These are phyloP conservation scores for Vitellaria paradoxa DNA, from an alignment of 179 eudicot genomes.

Conservation along the genomic window DNA sequence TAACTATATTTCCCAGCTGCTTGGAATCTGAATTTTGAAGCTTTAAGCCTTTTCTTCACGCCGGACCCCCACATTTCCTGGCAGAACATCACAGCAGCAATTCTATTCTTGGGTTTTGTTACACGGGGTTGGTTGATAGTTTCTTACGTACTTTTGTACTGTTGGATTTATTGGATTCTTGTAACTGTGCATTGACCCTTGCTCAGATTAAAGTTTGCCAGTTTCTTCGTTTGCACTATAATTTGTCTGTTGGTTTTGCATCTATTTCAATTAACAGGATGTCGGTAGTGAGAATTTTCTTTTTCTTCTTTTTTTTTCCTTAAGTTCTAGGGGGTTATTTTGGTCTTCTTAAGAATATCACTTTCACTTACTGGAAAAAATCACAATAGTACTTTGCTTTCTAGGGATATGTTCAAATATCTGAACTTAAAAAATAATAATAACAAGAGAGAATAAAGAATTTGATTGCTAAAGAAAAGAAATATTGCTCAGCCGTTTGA, in stretches of 20 bases:
- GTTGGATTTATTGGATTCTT: slow-evolving; percentile 4
- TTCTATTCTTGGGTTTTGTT: not conserved
- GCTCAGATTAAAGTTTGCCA: not conserved
- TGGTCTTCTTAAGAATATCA: not conserved
- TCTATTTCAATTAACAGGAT: not conserved
- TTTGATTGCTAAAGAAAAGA: too few species aligned
- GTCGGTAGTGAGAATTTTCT: too few species aligned
- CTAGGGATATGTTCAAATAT: not conserved
- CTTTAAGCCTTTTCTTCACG: not conserved
- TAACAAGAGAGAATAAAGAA: too few species aligned
- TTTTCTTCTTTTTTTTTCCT: too few species aligned
- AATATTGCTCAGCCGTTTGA: too few species aligned
- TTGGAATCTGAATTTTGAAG: not conserved
- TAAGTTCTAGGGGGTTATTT: not conserved
- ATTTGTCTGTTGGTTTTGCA: not conserved
- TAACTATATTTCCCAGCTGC: not conserved
- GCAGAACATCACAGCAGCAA: not conserved
- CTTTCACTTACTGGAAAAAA: not conserved
- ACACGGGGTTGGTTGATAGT: not conserved
- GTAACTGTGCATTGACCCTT: not conserved
- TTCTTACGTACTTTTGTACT: not conserved
- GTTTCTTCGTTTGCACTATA: not conserved
- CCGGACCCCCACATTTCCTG: not conserved
- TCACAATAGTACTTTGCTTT: not conserved
- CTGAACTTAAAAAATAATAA: too few species aligned